A percentile compares a stretch with the other conserved stretches of the same genome.
phyloP scores from a whole-genome alignment of 2,329 filamentous ascomycete species.

The Pestalotiopsis sp. region DNA sequence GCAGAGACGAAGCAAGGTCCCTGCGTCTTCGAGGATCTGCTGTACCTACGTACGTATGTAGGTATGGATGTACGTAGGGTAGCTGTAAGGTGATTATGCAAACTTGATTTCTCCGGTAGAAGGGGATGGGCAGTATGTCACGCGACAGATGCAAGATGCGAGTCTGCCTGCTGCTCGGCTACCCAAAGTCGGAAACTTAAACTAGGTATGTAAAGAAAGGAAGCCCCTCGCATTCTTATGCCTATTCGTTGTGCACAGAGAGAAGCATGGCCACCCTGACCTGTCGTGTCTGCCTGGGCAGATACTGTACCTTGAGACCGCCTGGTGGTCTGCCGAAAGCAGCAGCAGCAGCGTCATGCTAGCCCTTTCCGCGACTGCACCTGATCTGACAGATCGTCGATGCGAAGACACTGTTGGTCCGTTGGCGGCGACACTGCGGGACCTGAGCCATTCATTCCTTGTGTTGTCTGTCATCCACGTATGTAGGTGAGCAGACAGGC shows the following conservation, averaged over 20 bases:
- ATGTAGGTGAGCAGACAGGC: neutral
- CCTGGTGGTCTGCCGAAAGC: neutral
- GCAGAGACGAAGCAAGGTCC: neutral
- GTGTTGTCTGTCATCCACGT: neutral
- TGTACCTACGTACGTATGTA: neutral
- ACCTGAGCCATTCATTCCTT: neutral
- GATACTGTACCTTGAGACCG: neutral
- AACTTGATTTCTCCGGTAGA: neutral
- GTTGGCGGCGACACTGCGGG: neutral
- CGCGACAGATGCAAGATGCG: neutral
- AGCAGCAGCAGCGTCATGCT: neutral
- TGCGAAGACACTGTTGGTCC: neutral
- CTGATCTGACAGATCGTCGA: neutral
- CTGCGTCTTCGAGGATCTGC: neutral
- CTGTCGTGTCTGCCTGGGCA: neutral
- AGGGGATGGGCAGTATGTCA: neutral
- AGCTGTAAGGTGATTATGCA: neutral
- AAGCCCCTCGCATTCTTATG: neutral
- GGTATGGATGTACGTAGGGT: neutral
- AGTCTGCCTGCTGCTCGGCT: neutral
- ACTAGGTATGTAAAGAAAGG: neutral
- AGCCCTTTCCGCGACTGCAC: neutral
- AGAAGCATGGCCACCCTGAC: neutral
- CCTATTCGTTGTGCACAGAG: neutral
- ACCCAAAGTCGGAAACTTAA: neutral